These are phyloP conservation scores for Leccinum boreale DNA, from an alignment of 768 basidiomycete genomes.

Conservation along the genomic window DNA sequence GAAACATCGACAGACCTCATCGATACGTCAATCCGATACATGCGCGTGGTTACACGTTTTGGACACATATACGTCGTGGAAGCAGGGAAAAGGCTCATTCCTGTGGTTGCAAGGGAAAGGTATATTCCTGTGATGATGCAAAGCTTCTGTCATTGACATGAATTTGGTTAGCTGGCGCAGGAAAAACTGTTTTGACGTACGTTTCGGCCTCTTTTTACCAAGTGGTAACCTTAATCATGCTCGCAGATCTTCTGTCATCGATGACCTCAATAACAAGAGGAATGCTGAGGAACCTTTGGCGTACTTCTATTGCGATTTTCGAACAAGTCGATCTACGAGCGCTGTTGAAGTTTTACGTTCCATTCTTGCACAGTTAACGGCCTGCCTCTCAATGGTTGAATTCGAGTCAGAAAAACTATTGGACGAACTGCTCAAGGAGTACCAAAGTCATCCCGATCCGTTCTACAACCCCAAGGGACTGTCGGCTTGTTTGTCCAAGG, in stretches of 20 bases:
- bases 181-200: not conserved
- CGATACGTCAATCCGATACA: constrained; percentile 5
- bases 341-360: constrained; percentile 17
- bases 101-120: constrained; percentile 21
- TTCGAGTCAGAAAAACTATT: not conserved
- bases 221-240: not conserved
- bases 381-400: not conserved
- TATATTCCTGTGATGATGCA: not conserved
- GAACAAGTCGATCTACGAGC: constrained; percentile 1
- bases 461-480: constrained; percentile 7
- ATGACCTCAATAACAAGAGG: not conserved
- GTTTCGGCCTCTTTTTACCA: not conserved
- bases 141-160: not conserved
- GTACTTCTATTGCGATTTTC: constrained; percentile 27
- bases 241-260: not conserved
- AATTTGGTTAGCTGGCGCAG: not conserved
- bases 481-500: not conserved
- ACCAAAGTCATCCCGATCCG: not conserved
- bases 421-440: constrained; percentile 3
- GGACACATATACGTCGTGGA: constrained; percentile 6
- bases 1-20: not conserved
- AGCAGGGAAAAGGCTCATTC: not conserved
- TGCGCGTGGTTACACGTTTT: constrained; percentile 13
- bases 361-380: constrained; percentile 16
- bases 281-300: not conserved